Conservation (phyloP, 768 basidiomycete species). For the Leccinum variicolor region DNA sequence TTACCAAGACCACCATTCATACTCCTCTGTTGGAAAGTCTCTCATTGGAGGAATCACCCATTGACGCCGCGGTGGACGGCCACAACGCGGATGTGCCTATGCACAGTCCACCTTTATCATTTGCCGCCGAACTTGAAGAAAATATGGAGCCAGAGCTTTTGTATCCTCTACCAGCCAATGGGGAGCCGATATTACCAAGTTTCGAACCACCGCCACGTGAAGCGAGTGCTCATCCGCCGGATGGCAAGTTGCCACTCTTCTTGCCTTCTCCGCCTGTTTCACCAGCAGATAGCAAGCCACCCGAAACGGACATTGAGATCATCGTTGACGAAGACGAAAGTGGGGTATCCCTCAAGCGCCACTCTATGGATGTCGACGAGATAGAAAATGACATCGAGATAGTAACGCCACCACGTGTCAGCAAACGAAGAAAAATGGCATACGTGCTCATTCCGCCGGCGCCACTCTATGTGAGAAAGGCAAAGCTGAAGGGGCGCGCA, state of each 20-base stretch:
- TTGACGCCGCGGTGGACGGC: neutral
- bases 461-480: constrained; percentile 20
- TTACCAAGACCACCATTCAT: constrained; percentile 9
- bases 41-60: constrained; percentile 17
- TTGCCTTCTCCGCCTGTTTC: constrained; percentile 44
- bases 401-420: constrained; percentile 3
- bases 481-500: constrained; percentile 13
- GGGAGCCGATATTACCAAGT: constrained; percentile 2
- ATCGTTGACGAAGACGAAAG: constrained; percentile 4
- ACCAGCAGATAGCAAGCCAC: constrained; percentile 21
- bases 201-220: constrained; percentile 11
- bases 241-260: constrained; percentile 41
- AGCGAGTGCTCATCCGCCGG: constrained; percentile 5
- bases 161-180: constrained; percentile 2
- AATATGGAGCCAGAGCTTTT: constrained; percentile 7
- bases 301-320: constrained; percentile 20
- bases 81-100: constrained; percentile 20
- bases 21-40: constrained; percentile 22
- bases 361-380: constrained; percentile 11
- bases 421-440: constrained; percentile 25
- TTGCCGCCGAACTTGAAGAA: constrained; percentile 5
- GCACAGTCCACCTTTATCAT: constrained; percentile 14
- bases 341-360: constrained; percentile 21
- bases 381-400: constrained; percentile 4
- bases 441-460: constrained; percentile 31